Conservation (phyloP, 345 rosid species). For the Leavenworthia alabamica region DNA sequence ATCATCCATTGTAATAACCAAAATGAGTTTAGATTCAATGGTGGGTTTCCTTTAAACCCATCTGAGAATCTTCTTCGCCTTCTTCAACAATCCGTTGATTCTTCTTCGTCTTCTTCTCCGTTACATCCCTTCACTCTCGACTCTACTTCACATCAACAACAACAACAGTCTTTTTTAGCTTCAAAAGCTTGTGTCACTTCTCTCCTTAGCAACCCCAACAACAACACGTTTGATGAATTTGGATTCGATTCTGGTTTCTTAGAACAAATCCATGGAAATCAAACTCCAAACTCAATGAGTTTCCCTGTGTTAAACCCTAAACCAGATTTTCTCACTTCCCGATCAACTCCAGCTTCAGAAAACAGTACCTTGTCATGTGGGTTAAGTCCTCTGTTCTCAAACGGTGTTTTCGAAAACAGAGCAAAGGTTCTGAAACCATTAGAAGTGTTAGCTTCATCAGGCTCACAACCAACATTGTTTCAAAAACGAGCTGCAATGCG, state of each 20-base stretch:
- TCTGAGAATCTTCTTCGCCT: conserved; percentile 39
- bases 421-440: conserved; percentile 47
- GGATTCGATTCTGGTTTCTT: conserved; percentile 42
- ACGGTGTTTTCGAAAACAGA: conserved; percentile 30
- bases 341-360: conserved; percentile 29
- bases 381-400: conserved; percentile 18
- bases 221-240: conserved; percentile 51
- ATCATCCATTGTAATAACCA: conserved; percentile 21
- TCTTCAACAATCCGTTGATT: conserved; percentile 45
- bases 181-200: conserved; percentile 44
- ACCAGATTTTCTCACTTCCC: conserved; percentile 23
- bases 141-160: conserved; percentile 25
- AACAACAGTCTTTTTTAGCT: conserved; percentile 40
- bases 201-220: conserved; percentile 31
- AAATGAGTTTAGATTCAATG: conserved; percentile 38
- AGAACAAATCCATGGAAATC: conserved; percentile 37
- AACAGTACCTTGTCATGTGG: no score
- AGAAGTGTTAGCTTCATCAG: conserved; percentile 43
- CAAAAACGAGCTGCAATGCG: conserved; percentile 68
- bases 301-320: conserved; percentile 23
- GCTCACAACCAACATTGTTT: conserved; percentile 59
- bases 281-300: conserved; percentile 34
- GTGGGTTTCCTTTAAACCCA: conserved; percentile 29
- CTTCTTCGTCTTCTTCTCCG: conserved; percentile 52
- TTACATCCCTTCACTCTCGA: conserved; percentile 47